These are phyloP conservation scores for Agastache rugosa DNA, from an alignment of 257 asterid genomes.

Conservation along the genomic window DNA sequence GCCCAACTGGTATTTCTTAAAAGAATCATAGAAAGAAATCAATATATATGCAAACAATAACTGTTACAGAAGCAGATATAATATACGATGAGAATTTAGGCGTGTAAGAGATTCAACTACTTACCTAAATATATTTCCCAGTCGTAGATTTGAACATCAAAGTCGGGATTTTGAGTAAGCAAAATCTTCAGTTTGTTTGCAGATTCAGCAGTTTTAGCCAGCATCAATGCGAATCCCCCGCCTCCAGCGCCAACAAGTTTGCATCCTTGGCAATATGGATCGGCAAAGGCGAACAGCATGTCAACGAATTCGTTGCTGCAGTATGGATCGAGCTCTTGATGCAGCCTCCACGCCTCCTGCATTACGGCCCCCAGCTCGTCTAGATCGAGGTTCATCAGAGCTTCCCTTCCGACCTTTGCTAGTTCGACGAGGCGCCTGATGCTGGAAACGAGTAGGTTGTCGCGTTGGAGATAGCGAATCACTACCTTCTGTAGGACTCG, in stretches of 20 bases:
- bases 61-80: background rate
- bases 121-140: slow-evolving; percentile 67
- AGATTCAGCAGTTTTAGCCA: slow-evolving; percentile 71
- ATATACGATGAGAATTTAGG: background rate
- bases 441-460: slow-evolving; percentile 85
- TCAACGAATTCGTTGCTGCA: slow-evolving; percentile 94
- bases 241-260: slow-evolving; percentile 99
- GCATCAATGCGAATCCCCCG: slow-evolving; percentile 90
- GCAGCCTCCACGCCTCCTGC: slow-evolving; percentile 95
- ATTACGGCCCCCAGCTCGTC: slow-evolving; percentile 77
- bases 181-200: slow-evolving; percentile 58
- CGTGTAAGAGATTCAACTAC: slow-evolving; percentile 25
- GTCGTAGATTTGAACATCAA: slow-evolving; percentile 65
- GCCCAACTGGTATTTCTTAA: background rate
- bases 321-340: slow-evolving; percentile 95
- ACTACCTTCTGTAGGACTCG: slow-evolving; percentile 97
- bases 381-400: slow-evolving; percentile 78
- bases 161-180: slow-evolving; percentile 53
- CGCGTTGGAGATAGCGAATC: slow-evolving; percentile 84
- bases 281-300: slow-evolving; percentile 68
- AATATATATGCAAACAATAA: background rate
- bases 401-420: slow-evolving; percentile 91
- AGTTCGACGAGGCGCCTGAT: slow-evolving; percentile 87
- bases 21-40: too few species aligned
- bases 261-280: slow-evolving; percentile 75